These are phyloP conservation scores for Amorphotheca resinae DNA, from an alignment of 495 filamentous ascomycete species.

Conservation along the genomic window DNA sequence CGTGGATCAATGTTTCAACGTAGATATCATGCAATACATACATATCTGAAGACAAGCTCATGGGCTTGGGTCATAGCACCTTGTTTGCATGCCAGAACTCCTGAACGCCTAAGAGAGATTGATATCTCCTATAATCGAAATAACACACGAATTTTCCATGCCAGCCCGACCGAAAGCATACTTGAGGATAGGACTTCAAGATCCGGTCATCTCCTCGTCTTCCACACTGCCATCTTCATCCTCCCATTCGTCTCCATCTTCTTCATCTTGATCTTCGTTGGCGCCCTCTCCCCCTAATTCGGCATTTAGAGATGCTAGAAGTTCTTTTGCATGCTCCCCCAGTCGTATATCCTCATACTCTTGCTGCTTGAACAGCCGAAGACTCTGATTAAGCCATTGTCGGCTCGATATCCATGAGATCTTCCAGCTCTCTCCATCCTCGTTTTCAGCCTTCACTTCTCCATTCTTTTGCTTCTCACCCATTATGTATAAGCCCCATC, in stretches of 20 bases:
- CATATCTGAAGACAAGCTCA: too few species aligned
- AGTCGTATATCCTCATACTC: constrained; percentile 64
- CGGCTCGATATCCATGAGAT: constrained; percentile 42
- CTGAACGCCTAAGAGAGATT: too few species aligned
- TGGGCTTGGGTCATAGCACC: too few species aligned
- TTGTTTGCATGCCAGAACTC: too few species aligned
- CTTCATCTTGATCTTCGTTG: constrained; percentile 29
- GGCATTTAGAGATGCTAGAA: constrained; percentile 40
- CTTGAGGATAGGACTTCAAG: constrained; percentile 7
- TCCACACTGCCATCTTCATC: constrained; percentile 39
- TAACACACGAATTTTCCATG: too few species aligned
- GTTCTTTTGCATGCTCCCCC: constrained; percentile 50
- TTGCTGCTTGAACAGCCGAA: constrained; percentile 45
- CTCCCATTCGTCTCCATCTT: constrained; percentile 28
- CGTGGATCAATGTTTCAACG: too few species aligned
- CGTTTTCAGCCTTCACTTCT: constrained; percentile 26
- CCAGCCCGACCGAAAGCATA: too few species aligned
- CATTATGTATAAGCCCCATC: constrained; percentile 74
- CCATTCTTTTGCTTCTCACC: constrained; percentile 46
- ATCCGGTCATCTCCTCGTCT: constrained; percentile 36
- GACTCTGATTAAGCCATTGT: constrained; percentile 47
- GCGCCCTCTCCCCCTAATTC: constrained; percentile 40
- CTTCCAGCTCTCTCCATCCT: constrained; percentile 24
- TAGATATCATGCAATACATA: too few species aligned
- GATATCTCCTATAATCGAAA: too few species aligned